Base-by-base conservation (phyloP, 257 asterid genomes). In the Forsythia viridissima region DNA sequence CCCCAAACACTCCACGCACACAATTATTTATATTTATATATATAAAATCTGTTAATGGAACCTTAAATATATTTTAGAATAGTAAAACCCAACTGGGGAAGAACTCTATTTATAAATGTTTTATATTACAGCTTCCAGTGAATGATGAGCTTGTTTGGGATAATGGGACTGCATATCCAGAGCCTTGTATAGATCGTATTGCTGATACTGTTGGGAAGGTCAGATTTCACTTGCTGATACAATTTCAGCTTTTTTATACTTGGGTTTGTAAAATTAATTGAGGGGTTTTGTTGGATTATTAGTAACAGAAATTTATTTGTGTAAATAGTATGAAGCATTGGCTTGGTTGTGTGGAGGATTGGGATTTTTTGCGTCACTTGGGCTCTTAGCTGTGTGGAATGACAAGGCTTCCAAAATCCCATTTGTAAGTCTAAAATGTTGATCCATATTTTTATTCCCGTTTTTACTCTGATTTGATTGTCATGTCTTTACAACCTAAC, bases 141-240 rank as follows among this genome's bases (percentile, higher is more conserved):
- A 89, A 93, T 55, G 99, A 94, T 73, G 98, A 94, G 85, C 93
- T 94, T 12, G 73, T 81, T 40, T 94, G 99, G 99, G 97, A 94
- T 78, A 94, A 93, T 34, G 98, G 99, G 36, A 89, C 98, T 76
- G 88, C 97, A 11, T 90, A 85, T 87, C 98, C 97, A 0, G 99
- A 94, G 72, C 99, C 99, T 41, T 94, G 99, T 79, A 85, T 94
- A 72, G 98, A 94, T 79, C 93, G 98, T 39, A 93, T 94, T 82
- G 99, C 99, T 40, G 95, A 90, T 80, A 91, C 98, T 3, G 94
- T 94, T 42, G 98, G 99, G 80, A 93, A 93, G 98, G 99, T 91
- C 37, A 5, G 80, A 66, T 59, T 57, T 24, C 38, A 61, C 6
- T 16, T 61, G 69, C 16, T 51, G 37, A 24, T 61, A 9, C 8